Evolutionary conservation across 2,329 filamentous ascomycete species (phyloP).

Genomic region (Talaromyces sp.): DNA sequence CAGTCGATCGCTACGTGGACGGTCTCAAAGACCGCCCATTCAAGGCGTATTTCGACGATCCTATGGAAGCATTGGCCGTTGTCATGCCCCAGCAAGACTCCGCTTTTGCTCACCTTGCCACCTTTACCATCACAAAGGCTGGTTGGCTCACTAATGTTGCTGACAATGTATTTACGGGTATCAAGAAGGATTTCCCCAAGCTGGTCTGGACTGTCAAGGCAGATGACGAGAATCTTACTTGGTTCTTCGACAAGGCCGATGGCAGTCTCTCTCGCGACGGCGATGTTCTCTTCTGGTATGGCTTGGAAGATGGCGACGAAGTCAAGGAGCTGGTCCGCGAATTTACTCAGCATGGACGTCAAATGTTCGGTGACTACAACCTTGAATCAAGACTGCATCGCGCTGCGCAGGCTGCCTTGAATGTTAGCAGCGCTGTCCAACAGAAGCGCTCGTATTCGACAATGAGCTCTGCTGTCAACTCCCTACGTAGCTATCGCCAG

Average conservation of each 20-base stretch:
- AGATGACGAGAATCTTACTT: slow-evolving; percentile 92
- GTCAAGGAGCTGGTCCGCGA: slow-evolving; percentile 78
- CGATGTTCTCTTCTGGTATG: slow-evolving; percentile 95
- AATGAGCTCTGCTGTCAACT: slow-evolving; percentile 27
- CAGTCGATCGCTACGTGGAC: slow-evolving; percentile 80
- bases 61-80: slow-evolving; percentile 86
- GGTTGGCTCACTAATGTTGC: slow-evolving; percentile 93
- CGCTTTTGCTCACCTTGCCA: slow-evolving; percentile 74
- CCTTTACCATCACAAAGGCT: slow-evolving; percentile 86
- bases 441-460: slow-evolving; percentile 67
- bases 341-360: slow-evolving; percentile 73
- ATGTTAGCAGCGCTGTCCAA: slow-evolving; percentile 47
- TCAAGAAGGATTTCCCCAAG: slow-evolving; percentile 89
- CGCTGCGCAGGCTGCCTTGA: slow-evolving; percentile 65
- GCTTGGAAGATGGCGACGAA: slow-evolving; percentile 73
- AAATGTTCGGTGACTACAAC: slow-evolving; percentile 86
- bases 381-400: slow-evolving; percentile 78
- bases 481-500: slow-evolving; percentile 30
- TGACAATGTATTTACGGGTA: slow-evolving; percentile 87
- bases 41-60: slow-evolving; percentile 90
- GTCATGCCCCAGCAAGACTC: slow-evolving; percentile 65
- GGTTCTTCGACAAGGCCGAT: slow-evolving; percentile 97
- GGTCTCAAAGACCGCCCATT: slow-evolving; percentile 72
- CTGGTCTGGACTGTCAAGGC: slow-evolving; percentile 95
- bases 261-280: slow-evolving; percentile 81